Conservation (phyloP, 805 yeast species). For the Metschnikowia lunata region DNA sequence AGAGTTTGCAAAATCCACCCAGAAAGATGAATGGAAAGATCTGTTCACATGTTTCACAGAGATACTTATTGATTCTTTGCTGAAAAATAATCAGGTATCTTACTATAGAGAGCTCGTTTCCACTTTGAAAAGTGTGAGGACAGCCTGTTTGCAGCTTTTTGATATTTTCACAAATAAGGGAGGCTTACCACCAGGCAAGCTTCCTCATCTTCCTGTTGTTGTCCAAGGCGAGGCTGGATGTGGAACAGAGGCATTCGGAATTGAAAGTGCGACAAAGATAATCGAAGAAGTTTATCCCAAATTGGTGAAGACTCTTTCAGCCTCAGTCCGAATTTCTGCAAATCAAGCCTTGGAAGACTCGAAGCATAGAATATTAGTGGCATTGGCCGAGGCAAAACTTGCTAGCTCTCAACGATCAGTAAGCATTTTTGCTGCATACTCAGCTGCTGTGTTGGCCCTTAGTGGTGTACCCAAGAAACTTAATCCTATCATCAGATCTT, state of each 20-base stretch:
- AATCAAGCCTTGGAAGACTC: slow-evolving; percentile 76
- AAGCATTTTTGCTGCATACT: slow-evolving; percentile 67
- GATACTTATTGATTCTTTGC: slow-evolving; percentile 33
- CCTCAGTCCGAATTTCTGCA: slow-evolving; percentile 67
- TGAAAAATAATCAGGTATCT: slow-evolving; percentile 44
- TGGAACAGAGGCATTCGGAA: slow-evolving; percentile 86
- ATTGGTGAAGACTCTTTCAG: slow-evolving; percentile 55
- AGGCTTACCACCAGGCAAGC: slow-evolving; percentile 59
- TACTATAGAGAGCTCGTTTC: slow-evolving; percentile 83
- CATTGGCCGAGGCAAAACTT: slow-evolving; percentile 64
- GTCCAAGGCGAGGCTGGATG: slow-evolving; percentile 94
- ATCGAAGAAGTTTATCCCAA: slow-evolving; percentile 61
- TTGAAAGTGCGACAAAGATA: slow-evolving; percentile 71
- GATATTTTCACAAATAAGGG: slow-evolving; percentile 75
- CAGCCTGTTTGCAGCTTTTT: slow-evolving; percentile 79
- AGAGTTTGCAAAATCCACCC: slow-evolving; percentile 50
- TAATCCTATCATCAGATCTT: slow-evolving; percentile 80
- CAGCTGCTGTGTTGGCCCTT: slow-evolving; percentile 65
- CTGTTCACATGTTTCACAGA: slow-evolving; percentile 22
- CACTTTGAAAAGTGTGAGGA: slow-evolving; percentile 74
- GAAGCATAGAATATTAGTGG: slow-evolving; percentile 57
- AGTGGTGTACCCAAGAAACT: slow-evolving; percentile 77
- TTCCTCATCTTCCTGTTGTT: slow-evolving; percentile 81
- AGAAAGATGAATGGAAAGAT: slow-evolving; percentile 13
- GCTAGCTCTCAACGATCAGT: slow-evolving; percentile 48